Evolutionary conservation across 768 basidiomycete genomes (phyloP), one percentile per base, ranked within the genome.

Genomic region (Harrya chromipes): DNA sequence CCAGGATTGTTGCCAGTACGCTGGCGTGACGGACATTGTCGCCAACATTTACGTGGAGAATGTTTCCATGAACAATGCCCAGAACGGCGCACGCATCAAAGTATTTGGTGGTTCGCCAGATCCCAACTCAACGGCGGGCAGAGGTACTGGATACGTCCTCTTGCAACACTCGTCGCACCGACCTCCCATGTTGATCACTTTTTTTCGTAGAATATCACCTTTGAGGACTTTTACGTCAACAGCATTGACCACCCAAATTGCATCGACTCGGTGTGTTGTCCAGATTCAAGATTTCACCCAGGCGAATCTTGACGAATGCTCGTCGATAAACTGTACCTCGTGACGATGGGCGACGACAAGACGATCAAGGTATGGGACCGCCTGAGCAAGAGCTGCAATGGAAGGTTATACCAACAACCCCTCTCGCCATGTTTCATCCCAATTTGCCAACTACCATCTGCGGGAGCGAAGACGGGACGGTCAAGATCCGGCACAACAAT

Each of bases 371-470:
- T 98, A 41, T 99, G 95, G 23, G 23, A 23, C 23, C 6, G 6
- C 23, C 6, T 3, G 6, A 6, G 23, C 23, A 23, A 23, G 4
- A 94, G 95, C 98, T 74, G 95, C 92, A 1, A 89, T 99, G 76
- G 94, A 97, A 62, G 93, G 93, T 14, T 97, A 98, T 68, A 94
- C 93, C 6, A 94, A 95, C 68, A 98, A 98, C 65, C 94, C 97
- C 29, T 92, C 91, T 0, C 61, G 94, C 94, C 19, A 83, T 94
- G 53, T 98, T 97, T 77, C 94, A 97, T 64, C 93, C 93, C 20
- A 93, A 90, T 51, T 74, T 98, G 19, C 97, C 97, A 3, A 81
- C 98, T 59, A 91, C 98, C 65, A 56, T 88, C 63, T 93, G 90
- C 52, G 97, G 97, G 40, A 91, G 91, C 46, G 97, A 98, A 67